Evolutionary conservation across 495 filamentous ascomycete species (phyloP), one percentile per base, ranked within the genome.

Genomic region (Hypoxylon lenormandii): DNA sequence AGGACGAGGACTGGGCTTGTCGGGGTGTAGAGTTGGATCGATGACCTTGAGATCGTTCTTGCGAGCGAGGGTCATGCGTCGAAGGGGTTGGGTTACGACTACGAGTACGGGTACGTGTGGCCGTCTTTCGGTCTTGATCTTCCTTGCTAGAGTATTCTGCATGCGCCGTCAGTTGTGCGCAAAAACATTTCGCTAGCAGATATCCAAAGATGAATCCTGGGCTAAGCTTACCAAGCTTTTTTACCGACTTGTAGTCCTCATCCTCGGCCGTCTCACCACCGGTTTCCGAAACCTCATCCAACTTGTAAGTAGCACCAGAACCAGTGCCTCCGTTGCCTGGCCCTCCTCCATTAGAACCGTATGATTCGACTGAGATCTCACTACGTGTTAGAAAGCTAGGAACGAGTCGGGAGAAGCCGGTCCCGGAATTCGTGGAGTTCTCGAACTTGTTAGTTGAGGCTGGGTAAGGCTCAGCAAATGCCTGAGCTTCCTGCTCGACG

Each of bases 291-390:
- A n/a, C 33, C 13, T 56, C 59, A n/a, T 40, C 59, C n/a, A 67
- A 48, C 47, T 26, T 30, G 19, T 69, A 59, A 2, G 23, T 19
- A 19, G 28, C 28, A 37, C 19, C 28, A 23, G 51, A 8, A 19
- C 18, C 22, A 33, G 50, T 4, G 18, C 16, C 43, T 33, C 59
- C 45, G 19, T 43, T 16, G 21, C 30, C 30, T 33, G 30, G 30
- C 4, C 30, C 5, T 16, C 51, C 53, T 37, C 60, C 54, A 16
- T 52, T 26, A 6, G 69, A 72, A 43, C 40, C 18, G 18, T 51
- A 64, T 47, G 64, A 65, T 37, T 69, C 72, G 68, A 72, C 52
- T n/a, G 74, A 76, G 59, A 72, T 48, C 43, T 74, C 66, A 53
- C 57, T 72, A 22, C 33, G 55, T 48, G 69, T 56, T 22, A 56